A percentile compares a stretch with the other conserved stretches of the same genome.
Evolutionary conservation across 2,329 filamentous ascomycete genomes (phyloP).

Genomic region (Colletotrichum gloeosporioides): DNA sequence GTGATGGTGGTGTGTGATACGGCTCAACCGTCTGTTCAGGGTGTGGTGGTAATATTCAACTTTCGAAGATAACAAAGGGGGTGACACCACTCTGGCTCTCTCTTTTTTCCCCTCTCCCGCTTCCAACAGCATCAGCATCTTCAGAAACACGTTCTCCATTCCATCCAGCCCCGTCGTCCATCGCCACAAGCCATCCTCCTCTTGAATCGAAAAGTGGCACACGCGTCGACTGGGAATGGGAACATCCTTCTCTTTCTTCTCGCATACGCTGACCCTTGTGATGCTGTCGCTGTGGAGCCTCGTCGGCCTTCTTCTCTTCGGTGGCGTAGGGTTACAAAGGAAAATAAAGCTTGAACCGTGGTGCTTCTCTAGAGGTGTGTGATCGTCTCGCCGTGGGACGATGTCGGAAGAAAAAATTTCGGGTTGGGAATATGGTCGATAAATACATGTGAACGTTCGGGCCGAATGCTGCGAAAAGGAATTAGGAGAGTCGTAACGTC

Average conservation of each 20-base stretch:
- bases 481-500: constrained; percentile 26
- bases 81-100: not conserved
- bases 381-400: not conserved
- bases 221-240: not conserved
- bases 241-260: not conserved
- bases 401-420: not conserved
- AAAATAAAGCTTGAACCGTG: not conserved
- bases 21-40: constrained; percentile 6
- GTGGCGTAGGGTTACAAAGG: not conserved
- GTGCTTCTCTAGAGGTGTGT: constrained; percentile 10
- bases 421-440: constrained; percentile 10
- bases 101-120: not conserved
- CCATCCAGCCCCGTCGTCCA: not conserved
- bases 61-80: not conserved
- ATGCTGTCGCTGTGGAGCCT: not conserved
- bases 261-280: not conserved
- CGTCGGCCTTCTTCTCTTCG: not conserved
- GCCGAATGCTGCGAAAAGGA: constrained; percentile 14
- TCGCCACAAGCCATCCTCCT: not conserved
- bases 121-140: not conserved
- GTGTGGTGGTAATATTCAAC: not conserved
- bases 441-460: constrained; percentile 22
- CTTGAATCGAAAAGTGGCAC: not conserved
- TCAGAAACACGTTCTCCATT: not conserved
- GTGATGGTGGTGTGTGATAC: not conserved